Evolutionary conservation across 176 grass and related monocot species (phyloP).

Genomic region (Guadua angustifolia): DNA sequence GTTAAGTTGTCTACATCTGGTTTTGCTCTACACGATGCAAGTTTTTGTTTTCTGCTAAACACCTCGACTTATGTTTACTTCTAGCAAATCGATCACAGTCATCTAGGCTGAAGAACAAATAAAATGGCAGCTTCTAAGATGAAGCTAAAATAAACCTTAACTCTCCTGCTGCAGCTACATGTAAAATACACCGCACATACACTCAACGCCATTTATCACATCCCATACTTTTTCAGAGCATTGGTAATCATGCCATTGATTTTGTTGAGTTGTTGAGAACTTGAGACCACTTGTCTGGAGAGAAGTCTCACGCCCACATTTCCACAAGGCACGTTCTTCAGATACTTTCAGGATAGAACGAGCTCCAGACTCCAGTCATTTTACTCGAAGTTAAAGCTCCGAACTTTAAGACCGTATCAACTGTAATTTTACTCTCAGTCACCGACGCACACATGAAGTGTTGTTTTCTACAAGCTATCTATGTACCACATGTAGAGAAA

Average conservation of each 20-base stretch:
- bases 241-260: background rate
- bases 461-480: background rate
- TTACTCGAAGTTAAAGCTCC: background rate
- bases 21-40: background rate
- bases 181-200: background rate
- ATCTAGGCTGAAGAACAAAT: background rate
- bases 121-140: background rate
- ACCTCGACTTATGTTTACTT: background rate
- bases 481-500: background rate
- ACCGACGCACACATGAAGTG: background rate
- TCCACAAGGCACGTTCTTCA: background rate
- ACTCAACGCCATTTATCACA: background rate
- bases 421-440: no score
- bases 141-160: background rate
- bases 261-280: background rate
- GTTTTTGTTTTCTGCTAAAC: background rate
- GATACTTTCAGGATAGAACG: background rate
- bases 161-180: background rate
- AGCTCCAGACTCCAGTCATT: background rate
- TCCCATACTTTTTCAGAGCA: background rate
- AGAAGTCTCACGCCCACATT: background rate
- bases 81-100: background rate
- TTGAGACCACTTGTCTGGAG: background rate
- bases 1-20: background rate
- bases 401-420: background rate